These are phyloP conservation scores for Macrophomina pseudophaseolina DNA, from an alignment of 2,329 filamentous ascomycete genomes.

Conservation along the genomic window DNA sequence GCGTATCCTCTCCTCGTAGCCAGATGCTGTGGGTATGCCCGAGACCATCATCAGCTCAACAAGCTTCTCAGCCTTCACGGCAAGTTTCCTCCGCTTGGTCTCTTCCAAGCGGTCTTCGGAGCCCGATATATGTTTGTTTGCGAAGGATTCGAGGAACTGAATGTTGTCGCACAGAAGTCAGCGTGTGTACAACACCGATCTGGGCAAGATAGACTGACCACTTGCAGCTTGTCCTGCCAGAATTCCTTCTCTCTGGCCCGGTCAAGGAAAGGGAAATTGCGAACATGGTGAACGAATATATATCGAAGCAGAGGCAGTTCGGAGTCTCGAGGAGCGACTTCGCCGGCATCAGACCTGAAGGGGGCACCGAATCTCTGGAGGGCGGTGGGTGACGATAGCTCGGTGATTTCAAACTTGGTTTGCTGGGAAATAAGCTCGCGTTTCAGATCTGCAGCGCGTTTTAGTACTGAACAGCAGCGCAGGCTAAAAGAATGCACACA, in stretches of 20 bases:
- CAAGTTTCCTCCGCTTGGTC: slow-evolving; percentile 91
- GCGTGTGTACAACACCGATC: slow-evolving; percentile 17
- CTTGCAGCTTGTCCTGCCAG: slow-evolving; percentile 97
- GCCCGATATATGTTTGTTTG: slow-evolving; percentile 94
- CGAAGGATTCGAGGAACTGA: slow-evolving; percentile 95
- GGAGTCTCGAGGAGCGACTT: slow-evolving; percentile 90
- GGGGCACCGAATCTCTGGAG: slow-evolving; percentile 94
- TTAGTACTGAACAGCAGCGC: background rate
- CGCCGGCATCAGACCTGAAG: slow-evolving; percentile 89
- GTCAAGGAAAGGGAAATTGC: slow-evolving; percentile 96
- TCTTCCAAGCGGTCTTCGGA: slow-evolving; percentile 96
- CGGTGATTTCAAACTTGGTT: slow-evolving; percentile 85
- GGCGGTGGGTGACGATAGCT: slow-evolving; percentile 93
- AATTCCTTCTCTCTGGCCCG: slow-evolving; percentile 98
- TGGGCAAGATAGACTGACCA: slow-evolving; percentile 62
- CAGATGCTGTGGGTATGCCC: slow-evolving; percentile 90
- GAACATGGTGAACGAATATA: slow-evolving; percentile 97
- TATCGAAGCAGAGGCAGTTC: slow-evolving; percentile 92
- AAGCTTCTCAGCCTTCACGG: slow-evolving; percentile 90
- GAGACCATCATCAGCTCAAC: slow-evolving; percentile 99
- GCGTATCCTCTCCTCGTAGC: slow-evolving; percentile 95
- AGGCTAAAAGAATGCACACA: slow-evolving; percentile 50
- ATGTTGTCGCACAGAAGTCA: slow-evolving; percentile 3
- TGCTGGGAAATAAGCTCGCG: slow-evolving; percentile 91
- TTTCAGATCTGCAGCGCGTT: slow-evolving; percentile 74